Evolutionary conservation across 2,329 filamentous ascomycete genomes (phyloP).

Genomic region (Proliferodiscus dingleyae): DNA sequence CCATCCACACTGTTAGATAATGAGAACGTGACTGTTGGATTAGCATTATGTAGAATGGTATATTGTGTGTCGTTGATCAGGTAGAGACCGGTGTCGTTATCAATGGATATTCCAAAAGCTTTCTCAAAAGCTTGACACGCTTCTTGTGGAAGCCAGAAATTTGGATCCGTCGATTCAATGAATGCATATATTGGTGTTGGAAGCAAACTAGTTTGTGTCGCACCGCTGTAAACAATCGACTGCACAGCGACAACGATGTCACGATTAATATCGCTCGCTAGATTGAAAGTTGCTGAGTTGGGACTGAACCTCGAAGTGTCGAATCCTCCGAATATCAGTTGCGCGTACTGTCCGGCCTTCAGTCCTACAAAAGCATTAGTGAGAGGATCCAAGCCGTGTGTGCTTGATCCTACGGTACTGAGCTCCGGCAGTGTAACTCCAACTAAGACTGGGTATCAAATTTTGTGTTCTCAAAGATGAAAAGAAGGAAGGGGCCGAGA

Average conservation of each 20-base stretch:
- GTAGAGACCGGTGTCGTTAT: slow-evolving; percentile 58
- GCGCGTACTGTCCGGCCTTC: slow-evolving; percentile 32
- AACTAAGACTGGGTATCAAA: slow-evolving; percentile 36
- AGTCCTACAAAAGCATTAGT: slow-evolving; percentile 6
- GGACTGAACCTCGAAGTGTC: slow-evolving; percentile 35
- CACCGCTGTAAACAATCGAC: slow-evolving; percentile 36
- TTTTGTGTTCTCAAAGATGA: slow-evolving; percentile 34
- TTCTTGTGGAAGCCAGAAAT: slow-evolving; percentile 54
- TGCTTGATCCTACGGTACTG: slow-evolving; percentile 44
- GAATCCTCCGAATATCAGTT: slow-evolving; percentile 38
- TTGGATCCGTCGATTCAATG: slow-evolving; percentile 59
- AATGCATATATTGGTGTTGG: slow-evolving; percentile 29
- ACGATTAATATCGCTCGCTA: slow-evolving; percentile 35
- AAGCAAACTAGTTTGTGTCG: slow-evolving; percentile 28
- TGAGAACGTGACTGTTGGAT: slow-evolving; percentile 29
- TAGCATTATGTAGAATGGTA: slow-evolving; percentile 17
- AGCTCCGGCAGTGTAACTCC: slow-evolving; percentile 64
- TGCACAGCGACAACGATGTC: slow-evolving; percentile 37
- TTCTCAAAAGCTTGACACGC: slow-evolving; percentile 60
- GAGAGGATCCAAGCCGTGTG: not conserved
- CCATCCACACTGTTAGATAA: slow-evolving; percentile 15
- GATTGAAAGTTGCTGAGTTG: slow-evolving; percentile 35
- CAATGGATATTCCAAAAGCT: slow-evolving; percentile 59
- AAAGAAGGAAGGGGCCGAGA: slow-evolving; percentile 33
- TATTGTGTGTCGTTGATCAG: slow-evolving; percentile 47